Evolutionary conservation across 768 basidiomycete genomes (phyloP), one percentile per base, ranked within the genome.

Genomic region (Hericium rajendrae): DNA sequence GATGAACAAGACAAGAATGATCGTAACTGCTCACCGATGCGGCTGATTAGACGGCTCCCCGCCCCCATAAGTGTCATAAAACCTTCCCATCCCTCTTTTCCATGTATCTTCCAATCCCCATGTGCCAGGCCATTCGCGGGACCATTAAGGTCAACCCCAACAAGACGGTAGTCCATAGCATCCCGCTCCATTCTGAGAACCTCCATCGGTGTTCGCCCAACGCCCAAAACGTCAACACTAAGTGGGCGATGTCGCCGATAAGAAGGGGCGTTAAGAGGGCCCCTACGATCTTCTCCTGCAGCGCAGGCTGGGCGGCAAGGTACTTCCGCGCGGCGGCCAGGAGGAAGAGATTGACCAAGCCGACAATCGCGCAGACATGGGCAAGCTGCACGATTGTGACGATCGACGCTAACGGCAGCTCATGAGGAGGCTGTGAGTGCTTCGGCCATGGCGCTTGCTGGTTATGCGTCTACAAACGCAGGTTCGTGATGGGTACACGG

Each of bases 361-460:
- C 88, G 61, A 90, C 69, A 26, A 91, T 81, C 41, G 81, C 85
- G 62, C 86, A 88, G 53, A 86, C 86, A 62, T 90, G 85, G 1
- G 84, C 86, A 54, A 91, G 83, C 65, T 91, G 88, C 49, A 86
- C 70, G 59, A 87, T 72, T 1, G 86, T 87, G 51, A 90, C 84
- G 22, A 80, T 68, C 12, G 87, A 83, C 1, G 88, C 87, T 38
- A 65, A 76, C 1, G 84, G 81, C 16, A 88, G 73, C 37, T 65
- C 71, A 38, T 70, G 64, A 15, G 80, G 78, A 38, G 85, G 81
- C 6, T 72, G 66, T 43, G 62, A 71, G 57, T 71, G 69, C 22
- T 68, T 51, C 22, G 82, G 76, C 88, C 88, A 89, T 24, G 88
- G 86, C 2, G 88, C 88, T 70, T 90, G 88, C 48, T 76, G 69